These are phyloP conservation scores for Fusarium guadeloupense DNA, from an alignment of 2,329 filamentous ascomycete species.

Conservation along the genomic window DNA sequence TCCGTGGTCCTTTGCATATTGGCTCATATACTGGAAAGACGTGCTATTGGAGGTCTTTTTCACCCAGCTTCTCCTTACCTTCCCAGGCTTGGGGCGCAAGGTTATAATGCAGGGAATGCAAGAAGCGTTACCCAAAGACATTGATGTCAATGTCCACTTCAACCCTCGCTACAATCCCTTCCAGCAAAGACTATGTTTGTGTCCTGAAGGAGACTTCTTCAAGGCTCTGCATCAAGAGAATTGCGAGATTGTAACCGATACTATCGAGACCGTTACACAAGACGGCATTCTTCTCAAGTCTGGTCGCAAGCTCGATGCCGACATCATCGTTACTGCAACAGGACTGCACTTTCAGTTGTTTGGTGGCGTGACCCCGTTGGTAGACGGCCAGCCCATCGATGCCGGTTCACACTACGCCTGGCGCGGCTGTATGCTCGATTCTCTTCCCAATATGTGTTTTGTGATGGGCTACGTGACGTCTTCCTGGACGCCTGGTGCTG, in stretches of 20 bases:
- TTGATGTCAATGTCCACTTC: conserved; percentile 70
- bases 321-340: conserved; percentile 76
- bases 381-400: conserved; percentile 64
- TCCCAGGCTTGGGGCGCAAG: conserved; percentile 38
- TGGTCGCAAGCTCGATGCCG: conserved; percentile 63
- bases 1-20: conserved; percentile 57
- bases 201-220: conserved; percentile 66
- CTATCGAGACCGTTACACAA: conserved; percentile 60
- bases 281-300: conserved; percentile 59
- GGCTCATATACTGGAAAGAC: conserved; percentile 59
- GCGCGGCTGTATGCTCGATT: conserved; percentile 72
- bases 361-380: conserved; percentile 59
- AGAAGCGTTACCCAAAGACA: conserved; percentile 60
- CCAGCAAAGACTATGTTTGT: conserved; percentile 80
- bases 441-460: conserved; percentile 69
- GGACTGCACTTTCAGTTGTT: conserved; percentile 69
- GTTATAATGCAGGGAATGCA: conserved; percentile 55
- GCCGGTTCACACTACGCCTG: conserved; percentile 65
- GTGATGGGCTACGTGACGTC: conserved; percentile 73
- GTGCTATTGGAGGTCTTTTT: conserved; percentile 59
- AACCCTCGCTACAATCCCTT: conserved; percentile 72
- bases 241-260: conserved; percentile 60
- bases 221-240: conserved; percentile 57
- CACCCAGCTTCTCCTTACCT: conserved; percentile 41
- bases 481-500: conserved; percentile 74